Percentiles rank a stretch among this genome's conserved stretches.
These are phyloP conservation scores for Linum usitatissimum DNA, from an alignment of 345 rosid species.

Conservation along the genomic window DNA sequence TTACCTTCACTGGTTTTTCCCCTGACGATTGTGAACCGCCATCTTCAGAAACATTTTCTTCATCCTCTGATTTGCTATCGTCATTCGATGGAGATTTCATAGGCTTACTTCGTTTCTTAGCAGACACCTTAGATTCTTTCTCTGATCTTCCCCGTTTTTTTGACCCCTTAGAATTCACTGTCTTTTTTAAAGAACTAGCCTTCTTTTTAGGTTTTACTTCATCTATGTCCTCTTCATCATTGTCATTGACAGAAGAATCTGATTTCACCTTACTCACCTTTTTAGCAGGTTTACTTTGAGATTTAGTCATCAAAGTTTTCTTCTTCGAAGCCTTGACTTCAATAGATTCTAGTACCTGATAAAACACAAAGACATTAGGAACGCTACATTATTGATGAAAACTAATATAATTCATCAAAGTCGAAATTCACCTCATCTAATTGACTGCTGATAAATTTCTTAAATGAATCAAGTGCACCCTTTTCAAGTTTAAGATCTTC, in stretches of 20 bases:
- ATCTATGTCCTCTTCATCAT: constrained; percentile 31
- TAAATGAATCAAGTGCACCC: constrained; percentile 51
- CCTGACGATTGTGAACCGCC: constrained; percentile 40
- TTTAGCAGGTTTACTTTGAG: constrained; percentile 31
- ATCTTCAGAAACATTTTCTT: constrained; percentile 38
- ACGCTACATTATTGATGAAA: neutral
- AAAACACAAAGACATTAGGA: neutral
- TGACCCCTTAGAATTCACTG: constrained; percentile 32
- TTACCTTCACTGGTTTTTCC: constrained; percentile 46
- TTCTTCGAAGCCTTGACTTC: constrained; percentile 37
- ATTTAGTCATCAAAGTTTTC: constrained; percentile 28
- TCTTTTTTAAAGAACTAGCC: constrained; percentile 23
- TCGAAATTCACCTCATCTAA: constrained; percentile 45
- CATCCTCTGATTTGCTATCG: constrained; percentile 35
- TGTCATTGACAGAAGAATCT: constrained; percentile 35
- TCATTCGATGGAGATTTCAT: constrained; percentile 27
- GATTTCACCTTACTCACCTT: constrained; percentile 24
- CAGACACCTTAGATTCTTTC: constrained; percentile 33
- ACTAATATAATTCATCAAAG: constrained; percentile 8
- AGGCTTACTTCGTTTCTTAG: constrained; percentile 39
- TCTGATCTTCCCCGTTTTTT: constrained; percentile 44
- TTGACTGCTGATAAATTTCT: constrained; percentile 48
- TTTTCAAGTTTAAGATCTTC: constrained; percentile 66
- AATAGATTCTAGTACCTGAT: constrained; percentile 35
- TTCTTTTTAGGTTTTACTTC: constrained; percentile 42